phyloP scores from a whole-genome alignment of 2,329 filamentous ascomycete genomes.

The Botrytis squamosa region DNA sequence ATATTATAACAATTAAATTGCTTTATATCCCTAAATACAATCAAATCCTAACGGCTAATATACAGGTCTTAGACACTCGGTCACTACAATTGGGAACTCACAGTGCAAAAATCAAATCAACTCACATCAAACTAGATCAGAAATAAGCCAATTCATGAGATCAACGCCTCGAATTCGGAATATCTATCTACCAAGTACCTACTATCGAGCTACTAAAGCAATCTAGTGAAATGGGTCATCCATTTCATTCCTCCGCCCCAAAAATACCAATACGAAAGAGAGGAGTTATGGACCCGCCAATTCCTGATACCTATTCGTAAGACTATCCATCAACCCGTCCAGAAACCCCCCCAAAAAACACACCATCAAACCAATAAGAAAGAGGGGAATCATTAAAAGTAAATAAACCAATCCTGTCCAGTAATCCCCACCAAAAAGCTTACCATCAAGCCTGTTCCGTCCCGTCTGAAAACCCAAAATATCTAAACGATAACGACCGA shows the following conservation, averaged over 20 bases:
- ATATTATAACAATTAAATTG: not conserved
- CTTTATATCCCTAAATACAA: no score
- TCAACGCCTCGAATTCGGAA: not conserved
- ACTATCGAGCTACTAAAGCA: not conserved
- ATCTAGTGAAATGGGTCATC: not conserved
- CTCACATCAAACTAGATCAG: not conserved
- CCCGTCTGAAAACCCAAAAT: not conserved
- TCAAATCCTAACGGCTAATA: no score
- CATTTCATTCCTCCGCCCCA: not conserved
- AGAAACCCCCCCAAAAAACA: not conserved
- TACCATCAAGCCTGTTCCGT: not conserved
- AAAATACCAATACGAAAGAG: not conserved
- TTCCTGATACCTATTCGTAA: not conserved
- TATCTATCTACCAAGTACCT: not conserved
- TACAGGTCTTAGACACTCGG: not conserved
- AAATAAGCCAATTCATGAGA: not conserved
- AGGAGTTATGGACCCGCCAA: not conserved
- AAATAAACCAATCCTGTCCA: not conserved
- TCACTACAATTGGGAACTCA: not conserved
- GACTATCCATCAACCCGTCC: not conserved
- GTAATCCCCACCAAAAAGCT: not conserved
- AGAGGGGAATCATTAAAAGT: not conserved
- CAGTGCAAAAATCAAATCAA: not conserved
- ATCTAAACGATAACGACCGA: constrained; percentile 13
- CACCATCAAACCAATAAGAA: not conserved